These are phyloP conservation scores for Hypoxylon rubiginosum DNA, from an alignment of 2,329 filamentous ascomycete genomes.

Conservation along the genomic window DNA sequence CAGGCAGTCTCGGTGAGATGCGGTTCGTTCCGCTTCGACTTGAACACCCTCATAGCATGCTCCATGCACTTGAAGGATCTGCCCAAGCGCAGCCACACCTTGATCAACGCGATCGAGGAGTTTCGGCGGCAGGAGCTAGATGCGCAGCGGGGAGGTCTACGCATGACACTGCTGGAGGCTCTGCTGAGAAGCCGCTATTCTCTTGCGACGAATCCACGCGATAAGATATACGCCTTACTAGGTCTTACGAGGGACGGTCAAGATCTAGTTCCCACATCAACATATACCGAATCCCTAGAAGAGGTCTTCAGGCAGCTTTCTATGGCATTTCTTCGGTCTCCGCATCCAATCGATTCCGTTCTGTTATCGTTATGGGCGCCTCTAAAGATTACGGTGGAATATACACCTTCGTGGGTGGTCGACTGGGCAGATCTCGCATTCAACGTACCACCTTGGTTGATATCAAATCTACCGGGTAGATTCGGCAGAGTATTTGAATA, in stretches of 20 bases:
- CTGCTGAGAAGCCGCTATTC: slow-evolving; percentile 23
- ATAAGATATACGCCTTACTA: slow-evolving; percentile 25
- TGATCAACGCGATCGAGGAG: slow-evolving; percentile 17
- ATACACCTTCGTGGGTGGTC: slow-evolving; percentile 11
- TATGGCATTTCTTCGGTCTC: slow-evolving; percentile 13
- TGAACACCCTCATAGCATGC: slow-evolving; percentile 14
- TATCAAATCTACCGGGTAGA: slow-evolving; percentile 8
- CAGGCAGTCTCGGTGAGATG: slow-evolving; percentile 13
- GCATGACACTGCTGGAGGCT: slow-evolving; percentile 20
- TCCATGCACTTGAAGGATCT: slow-evolving; percentile 11
- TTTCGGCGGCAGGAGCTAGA: slow-evolving; percentile 18
- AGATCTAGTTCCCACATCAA: slow-evolving; percentile 23
- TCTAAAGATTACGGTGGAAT: neutral
- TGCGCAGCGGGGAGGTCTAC: slow-evolving; percentile 16
- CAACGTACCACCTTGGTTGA: slow-evolving; percentile 19
- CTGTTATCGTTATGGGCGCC: slow-evolving; percentile 20
- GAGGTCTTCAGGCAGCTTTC: slow-evolving; percentile 18
- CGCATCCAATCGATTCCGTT: slow-evolving; percentile 14
- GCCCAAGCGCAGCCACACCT: slow-evolving; percentile 9
- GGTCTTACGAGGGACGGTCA: slow-evolving; percentile 19
- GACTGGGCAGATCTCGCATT: slow-evolving; percentile 27
- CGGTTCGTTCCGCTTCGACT: slow-evolving; percentile 13
- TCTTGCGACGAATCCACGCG: slow-evolving; percentile 21
- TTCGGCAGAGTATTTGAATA: neutral
- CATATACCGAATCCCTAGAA: slow-evolving; percentile 13